Evolutionary conservation across 176 grass and related monocot genomes (phyloP), one percentile per base, ranked within the genome.

Genomic region (Oryza meyeriana): DNA sequence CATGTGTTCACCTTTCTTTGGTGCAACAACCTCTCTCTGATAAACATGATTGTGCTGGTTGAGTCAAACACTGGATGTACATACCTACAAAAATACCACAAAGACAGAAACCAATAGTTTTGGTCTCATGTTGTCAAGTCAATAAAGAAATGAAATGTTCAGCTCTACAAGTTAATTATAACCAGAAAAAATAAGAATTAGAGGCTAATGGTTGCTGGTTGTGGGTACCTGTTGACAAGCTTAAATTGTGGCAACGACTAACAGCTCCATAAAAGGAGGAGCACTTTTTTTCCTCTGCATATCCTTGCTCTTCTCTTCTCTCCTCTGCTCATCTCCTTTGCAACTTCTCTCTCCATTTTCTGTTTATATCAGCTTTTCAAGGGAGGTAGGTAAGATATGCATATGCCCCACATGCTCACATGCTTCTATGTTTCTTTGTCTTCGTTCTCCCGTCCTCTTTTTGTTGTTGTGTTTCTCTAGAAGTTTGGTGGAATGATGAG

Each of bases 241-340:
- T 81, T 81, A 42, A 89, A 66, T 85, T 89, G 77, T 82, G 45
- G 78, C 55, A 78, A 29, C 69, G 38, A 84, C 75, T 80, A 80
- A 61, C 36, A 35, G 17, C 62, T 88, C 66, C 66, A 68, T 74
- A 83, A 79, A 72, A 81, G 79, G 67, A 40, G 88, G 67, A 32
- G 12, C 74, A 73, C 63, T 41, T 74, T 86, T 47, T 61, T 41
- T 41, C 64, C 22, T 71, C 73, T 78, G 55, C 69, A 85, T 45
- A 66, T 24, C 35, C 35, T 18, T 13, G 8, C 26, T 45, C 66
- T 38, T 4, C 22, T 59, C 8, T 59, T 20, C 24, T 48, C 22
- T 75, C 42, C 33, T 42, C 78, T 55, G 4, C 1, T 64, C 48
- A 32, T 69, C 48, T 64, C 64, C 16, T 55, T 25, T 17, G 82